Evolutionary conservation across 2,329 filamentous ascomycete genomes (phyloP).

Genomic region (Hypoxylon sp.): DNA sequence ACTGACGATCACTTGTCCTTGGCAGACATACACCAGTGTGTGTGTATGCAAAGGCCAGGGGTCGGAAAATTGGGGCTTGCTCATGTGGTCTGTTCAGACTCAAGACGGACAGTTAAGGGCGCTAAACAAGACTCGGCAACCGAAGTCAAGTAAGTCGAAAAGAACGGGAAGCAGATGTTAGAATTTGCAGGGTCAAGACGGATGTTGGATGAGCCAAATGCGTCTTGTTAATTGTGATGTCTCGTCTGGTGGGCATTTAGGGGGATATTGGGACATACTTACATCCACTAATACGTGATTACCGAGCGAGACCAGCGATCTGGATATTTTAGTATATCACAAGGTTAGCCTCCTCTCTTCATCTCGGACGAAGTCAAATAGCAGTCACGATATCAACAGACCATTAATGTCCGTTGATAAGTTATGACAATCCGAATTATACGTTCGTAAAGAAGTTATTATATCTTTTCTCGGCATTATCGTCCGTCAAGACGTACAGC

Average conservation of each 20-base stretch:
- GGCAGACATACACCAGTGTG: slow-evolving; percentile 36
- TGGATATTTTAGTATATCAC: slow-evolving; percentile 35
- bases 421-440: neutral
- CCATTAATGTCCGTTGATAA: slow-evolving; percentile 1
- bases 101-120: slow-evolving; percentile 39
- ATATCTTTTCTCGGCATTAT: neutral
- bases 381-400: slow-evolving; percentile 4
- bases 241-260: too few species aligned
- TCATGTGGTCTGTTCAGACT: slow-evolving; percentile 42
- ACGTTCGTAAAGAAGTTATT: neutral
- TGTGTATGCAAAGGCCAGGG: slow-evolving; percentile 39
- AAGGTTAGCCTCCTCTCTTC: slow-evolving; percentile 23
- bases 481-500: neutral
- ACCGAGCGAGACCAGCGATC: slow-evolving; percentile 28
- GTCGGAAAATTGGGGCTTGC: slow-evolving; percentile 41
- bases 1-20: slow-evolving; percentile 33
- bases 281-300: slow-evolving; percentile 7
- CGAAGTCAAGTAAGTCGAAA: slow-evolving; percentile 34
- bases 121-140: slow-evolving; percentile 44
- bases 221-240: slow-evolving; percentile 28
- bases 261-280: slow-evolving; percentile 4
- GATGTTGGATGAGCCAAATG: slow-evolving; percentile 23
- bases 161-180: slow-evolving; percentile 28
- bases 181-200: slow-evolving; percentile 38
- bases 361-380: slow-evolving; percentile 13